Percentiles rank a stretch among this genome's conserved stretches.
phyloP scores from a whole-genome alignment of 2,329 filamentous ascomycete species.

The Penicillium sp. region DNA sequence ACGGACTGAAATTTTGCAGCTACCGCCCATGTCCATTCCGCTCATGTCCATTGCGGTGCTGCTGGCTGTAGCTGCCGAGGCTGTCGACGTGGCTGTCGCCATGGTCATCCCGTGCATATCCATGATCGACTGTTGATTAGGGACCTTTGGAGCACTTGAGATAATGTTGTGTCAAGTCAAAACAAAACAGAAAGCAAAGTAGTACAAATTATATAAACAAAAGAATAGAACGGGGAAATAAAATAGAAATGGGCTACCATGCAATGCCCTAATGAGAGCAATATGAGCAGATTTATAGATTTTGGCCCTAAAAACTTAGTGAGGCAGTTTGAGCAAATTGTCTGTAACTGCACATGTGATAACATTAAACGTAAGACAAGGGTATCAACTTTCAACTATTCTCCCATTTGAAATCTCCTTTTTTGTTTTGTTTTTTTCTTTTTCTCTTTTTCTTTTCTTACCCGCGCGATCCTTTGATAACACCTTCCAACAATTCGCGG shows the following conservation, averaged over 20 bases:
- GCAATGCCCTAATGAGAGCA: neutral
- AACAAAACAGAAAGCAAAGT: neutral
- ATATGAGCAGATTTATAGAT: constrained; percentile 5
- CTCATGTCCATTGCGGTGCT: neutral
- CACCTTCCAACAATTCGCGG: constrained; percentile 72
- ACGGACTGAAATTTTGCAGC: constrained; percentile 6
- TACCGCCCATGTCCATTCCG: neutral
- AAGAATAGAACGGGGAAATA: neutral
- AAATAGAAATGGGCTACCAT: neutral
- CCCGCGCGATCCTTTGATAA: constrained; percentile 59
- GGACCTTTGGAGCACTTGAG: neutral
- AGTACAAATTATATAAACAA: neutral
- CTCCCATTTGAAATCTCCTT: neutral
- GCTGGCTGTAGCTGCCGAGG: neutral
- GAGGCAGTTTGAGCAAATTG: constrained; percentile 10
- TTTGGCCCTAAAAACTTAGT: neutral
- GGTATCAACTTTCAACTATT: constrained; percentile 7
- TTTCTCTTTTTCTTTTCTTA: constrained; percentile 5
- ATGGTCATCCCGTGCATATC: constrained; percentile 5
- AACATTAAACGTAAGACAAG: constrained; percentile 6
- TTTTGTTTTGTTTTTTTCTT: neutral
- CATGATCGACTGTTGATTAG: neutral
- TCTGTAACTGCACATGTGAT: neutral
- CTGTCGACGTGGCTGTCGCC: neutral
- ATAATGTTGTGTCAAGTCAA: neutral